phyloP scores from a whole-genome alignment of 2,329 filamentous ascomycete species.

The Trichoderma guizhouense region DNA sequence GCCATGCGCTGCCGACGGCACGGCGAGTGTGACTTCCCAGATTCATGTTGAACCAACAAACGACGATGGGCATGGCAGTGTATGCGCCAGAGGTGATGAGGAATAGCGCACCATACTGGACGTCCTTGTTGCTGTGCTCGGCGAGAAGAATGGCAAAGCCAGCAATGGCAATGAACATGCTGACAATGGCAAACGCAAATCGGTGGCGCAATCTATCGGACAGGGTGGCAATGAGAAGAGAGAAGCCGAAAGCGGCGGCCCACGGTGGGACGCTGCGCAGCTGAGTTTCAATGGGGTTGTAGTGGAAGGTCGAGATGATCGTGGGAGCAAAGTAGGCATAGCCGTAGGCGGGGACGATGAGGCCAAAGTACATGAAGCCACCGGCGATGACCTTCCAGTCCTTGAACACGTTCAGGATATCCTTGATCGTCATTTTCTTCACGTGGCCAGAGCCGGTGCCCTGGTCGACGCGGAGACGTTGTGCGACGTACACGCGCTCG shows the following conservation, averaged over 20 bases:
- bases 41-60: conserved; percentile 83
- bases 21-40: conserved; percentile 69
- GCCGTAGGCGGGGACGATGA: conserved; percentile 73
- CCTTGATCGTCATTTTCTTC: conserved; percentile 54
- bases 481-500: conserved; percentile 64
- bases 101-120: conserved; percentile 79
- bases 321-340: conserved; percentile 75
- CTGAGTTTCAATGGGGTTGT: conserved; percentile 55
- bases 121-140: conserved; percentile 62
- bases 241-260: conserved; percentile 71
- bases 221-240: conserved; percentile 67
- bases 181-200: conserved; percentile 66
- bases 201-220: conserved; percentile 73
- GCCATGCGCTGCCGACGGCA: conserved; percentile 70
- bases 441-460: conserved; percentile 61
- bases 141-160: conserved; percentile 74
- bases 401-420: conserved; percentile 63
- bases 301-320: conserved; percentile 67
- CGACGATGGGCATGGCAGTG: conserved; percentile 82
- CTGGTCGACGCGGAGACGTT: conserved; percentile 65
- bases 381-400: conserved; percentile 72
- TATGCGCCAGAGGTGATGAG: conserved; percentile 77
- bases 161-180: conserved; percentile 65
- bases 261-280: conserved; percentile 57
- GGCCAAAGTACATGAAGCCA: conserved; percentile 77